These are phyloP conservation scores for Psophocarpus tetragonolobus DNA, from an alignment of 306 rosid genomes.

Conservation along the genomic window DNA sequence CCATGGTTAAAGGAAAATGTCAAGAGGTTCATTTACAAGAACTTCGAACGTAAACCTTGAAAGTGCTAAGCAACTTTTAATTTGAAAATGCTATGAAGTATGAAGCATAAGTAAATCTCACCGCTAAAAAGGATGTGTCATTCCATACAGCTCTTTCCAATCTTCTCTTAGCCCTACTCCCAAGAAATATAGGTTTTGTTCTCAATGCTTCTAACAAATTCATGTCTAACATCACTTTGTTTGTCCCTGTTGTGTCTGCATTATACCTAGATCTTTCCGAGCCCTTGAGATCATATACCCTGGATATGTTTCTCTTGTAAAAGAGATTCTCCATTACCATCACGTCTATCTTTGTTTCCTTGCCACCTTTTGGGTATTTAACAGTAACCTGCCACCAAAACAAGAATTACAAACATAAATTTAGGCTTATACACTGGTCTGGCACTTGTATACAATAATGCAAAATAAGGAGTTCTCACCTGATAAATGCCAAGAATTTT, in stretches of 20 bases:
- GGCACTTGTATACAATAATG: neutral
- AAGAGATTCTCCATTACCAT: conserved; percentile 99
- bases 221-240: conserved; percentile 92
- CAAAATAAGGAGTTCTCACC: conserved; percentile 49
- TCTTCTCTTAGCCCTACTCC: conserved; percentile 90
- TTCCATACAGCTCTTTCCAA: conserved; percentile 98
- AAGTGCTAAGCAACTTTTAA: neutral
- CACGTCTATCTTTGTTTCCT: conserved; percentile 87
- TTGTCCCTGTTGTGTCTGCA: conserved; percentile 73
- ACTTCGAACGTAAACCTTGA: neutral
- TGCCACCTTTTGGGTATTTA: conserved; percentile 86
- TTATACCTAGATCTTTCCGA: conserved; percentile 95
- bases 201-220: conserved; percentile 86
- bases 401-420: neutral
- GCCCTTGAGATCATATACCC: conserved; percentile 96
- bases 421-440: neutral
- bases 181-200: conserved; percentile 92
- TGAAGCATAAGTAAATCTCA: conserved; percentile 35
- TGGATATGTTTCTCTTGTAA: conserved; percentile 78
- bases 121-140: conserved; percentile 90
- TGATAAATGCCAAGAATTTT: conserved; percentile 93
- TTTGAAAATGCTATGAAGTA: neutral
- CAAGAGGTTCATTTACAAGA: neutral
- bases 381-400: conserved; percentile 65
- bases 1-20: neutral